phyloP scores from a whole-genome alignment of 495 filamentous ascomycete genomes.

The Tuber brumale region DNA sequence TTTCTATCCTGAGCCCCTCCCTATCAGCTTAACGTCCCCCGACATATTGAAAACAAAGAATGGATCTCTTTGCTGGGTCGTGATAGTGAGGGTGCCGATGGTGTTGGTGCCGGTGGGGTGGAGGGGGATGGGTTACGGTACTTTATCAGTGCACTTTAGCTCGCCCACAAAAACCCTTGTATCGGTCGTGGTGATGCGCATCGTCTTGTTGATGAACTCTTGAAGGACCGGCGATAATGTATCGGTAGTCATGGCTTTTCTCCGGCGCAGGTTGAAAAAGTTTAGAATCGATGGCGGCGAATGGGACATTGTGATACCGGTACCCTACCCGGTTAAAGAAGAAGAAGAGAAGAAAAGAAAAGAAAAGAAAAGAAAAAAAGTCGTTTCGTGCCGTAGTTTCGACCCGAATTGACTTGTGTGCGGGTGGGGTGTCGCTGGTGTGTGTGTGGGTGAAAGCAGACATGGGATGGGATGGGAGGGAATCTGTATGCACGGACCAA shows the following conservation, averaged over 20 bases:
- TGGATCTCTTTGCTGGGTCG: background rate
- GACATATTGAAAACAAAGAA: conserved; percentile 3
- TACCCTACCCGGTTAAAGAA: background rate
- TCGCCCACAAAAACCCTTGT: conserved; percentile 78
- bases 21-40: background rate
- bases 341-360: background rate
- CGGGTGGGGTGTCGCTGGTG: background rate
- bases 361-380: background rate
- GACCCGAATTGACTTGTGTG: background rate
- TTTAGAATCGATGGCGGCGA: conserved; percentile 2
- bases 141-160: conserved; percentile 92
- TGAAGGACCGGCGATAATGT: conserved; percentile 31
- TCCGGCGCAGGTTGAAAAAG: conserved; percentile 5
- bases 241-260: background rate
- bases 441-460: too few species aligned
- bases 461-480: background rate
- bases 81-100: background rate
- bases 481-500: background rate
- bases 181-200: conserved; percentile 78
- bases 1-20: conserved; percentile 59
- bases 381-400: background rate
- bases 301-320: background rate
- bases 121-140: conserved; percentile 40
- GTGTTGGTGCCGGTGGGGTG: conserved; percentile 3
- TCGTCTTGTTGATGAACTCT: conserved; percentile 55